Evolutionary conservation across 768 basidiomycete species (phyloP).

Genomic region (Suillus cothurnatus): DNA sequence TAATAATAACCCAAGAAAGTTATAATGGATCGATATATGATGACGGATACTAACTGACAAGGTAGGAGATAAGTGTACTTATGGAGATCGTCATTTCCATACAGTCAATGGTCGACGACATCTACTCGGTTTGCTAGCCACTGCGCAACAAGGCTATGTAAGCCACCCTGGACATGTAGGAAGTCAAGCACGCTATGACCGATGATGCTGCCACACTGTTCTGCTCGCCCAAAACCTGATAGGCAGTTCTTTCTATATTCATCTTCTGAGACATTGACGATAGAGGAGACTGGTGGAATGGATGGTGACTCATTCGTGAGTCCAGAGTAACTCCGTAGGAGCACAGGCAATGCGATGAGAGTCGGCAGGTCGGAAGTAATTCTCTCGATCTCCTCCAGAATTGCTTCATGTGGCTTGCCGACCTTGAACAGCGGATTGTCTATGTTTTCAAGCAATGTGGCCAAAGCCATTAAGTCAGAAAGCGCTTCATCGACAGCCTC

Average conservation of each 20-base stretch:
- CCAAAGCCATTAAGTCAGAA: constrained; percentile 59
- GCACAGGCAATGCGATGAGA: constrained; percentile 70
- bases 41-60: neutral
- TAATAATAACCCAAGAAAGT: neutral
- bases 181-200: constrained; percentile 58
- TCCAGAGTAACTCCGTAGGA: constrained; percentile 51
- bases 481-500: constrained; percentile 85
- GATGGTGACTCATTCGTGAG: neutral
- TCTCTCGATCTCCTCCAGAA: constrained; percentile 45
- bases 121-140: constrained; percentile 46
- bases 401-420: constrained; percentile 26
- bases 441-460: constrained; percentile 56
- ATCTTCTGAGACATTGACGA: constrained; percentile 60
- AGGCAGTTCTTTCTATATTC: constrained; percentile 72
- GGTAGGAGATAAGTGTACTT: neutral
- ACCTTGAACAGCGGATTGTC: constrained; percentile 30
- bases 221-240: constrained; percentile 75
- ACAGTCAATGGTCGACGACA: constrained; percentile 21
- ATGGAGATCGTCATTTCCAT: constrained; percentile 8
- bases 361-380: constrained; percentile 69
- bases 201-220: constrained; percentile 66
- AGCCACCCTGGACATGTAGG: constrained; percentile 42
- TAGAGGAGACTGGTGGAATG: constrained; percentile 30
- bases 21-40: constrained; percentile 1
- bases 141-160: constrained; percentile 30